Evolutionary conservation across 306 rosid species (phyloP).

Genomic region (Prinsepia uniflora): DNA sequence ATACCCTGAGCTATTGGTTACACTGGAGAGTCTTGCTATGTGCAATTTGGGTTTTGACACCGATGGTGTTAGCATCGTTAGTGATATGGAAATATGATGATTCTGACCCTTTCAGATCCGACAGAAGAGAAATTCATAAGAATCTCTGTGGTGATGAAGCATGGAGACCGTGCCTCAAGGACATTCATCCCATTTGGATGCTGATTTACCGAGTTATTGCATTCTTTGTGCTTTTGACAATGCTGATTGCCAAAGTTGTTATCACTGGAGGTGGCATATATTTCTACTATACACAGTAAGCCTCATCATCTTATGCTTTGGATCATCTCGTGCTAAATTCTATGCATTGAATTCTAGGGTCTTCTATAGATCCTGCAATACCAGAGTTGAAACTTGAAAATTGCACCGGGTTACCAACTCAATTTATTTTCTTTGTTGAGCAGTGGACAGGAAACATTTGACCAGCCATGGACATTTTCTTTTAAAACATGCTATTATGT

Average conservation of each 20-base stretch:
- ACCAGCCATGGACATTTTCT: not conserved
- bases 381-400: not conserved
- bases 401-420: not conserved
- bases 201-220: slow-evolving; percentile 55
- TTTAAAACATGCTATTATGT: not conserved
- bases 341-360: not conserved
- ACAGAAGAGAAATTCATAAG: slow-evolving; percentile 38
- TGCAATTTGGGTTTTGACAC: slow-evolving; percentile 47
- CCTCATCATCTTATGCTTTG: slow-evolving; percentile 9
- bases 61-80: slow-evolving; percentile 37
- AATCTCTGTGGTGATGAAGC: slow-evolving; percentile 40
- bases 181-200: slow-evolving; percentile 62
- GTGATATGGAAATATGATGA: slow-evolving; percentile 47
- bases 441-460: not conserved
- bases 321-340: not conserved
- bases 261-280: slow-evolving; percentile 35
- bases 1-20: slow-evolving; percentile 65
- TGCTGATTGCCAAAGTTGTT: slow-evolving; percentile 39
- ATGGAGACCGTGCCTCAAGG: slow-evolving; percentile 71
- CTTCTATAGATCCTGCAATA: not conserved
- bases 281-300: slow-evolving; percentile 81
- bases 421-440: not conserved
- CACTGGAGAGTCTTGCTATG: slow-evolving; percentile 65
- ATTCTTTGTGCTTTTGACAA: slow-evolving; percentile 43
- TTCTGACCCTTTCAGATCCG: slow-evolving; percentile 27